Evolutionary conservation across 345 rosid species (phyloP), one percentile per base, ranked within the genome.

Genomic region (Sonneratia alba): DNA sequence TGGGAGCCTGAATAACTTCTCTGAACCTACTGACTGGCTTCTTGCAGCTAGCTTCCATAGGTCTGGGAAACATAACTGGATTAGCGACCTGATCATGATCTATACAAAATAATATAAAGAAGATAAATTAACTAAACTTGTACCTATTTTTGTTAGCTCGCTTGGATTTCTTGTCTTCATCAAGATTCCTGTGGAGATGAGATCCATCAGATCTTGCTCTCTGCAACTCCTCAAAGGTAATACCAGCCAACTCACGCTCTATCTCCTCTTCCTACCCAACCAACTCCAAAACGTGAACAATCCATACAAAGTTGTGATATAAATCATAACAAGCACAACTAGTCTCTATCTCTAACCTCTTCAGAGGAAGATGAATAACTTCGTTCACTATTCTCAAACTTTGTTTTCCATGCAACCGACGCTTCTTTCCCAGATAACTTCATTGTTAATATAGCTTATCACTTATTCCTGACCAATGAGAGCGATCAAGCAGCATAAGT

Each of bases 141-240:
- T 47, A 88, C 92, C 88, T 89, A 69, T 91, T 89, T 82, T 91
- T 89, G 78, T 91, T 91, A 22, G 88, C 89, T 51, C 97, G 88
- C 53, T 79, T 76, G 21, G 78, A 70, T 70, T 76, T 86, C 72
- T 81, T 85, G 77, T 78, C 90, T 73, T 67, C 67, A 66, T 42
- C 68, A 10, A 76, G 69, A 59, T 83, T 87, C 66, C 53, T 66
- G 21, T 68, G 71, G 71, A 78, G 80, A 7, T 80, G 81, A 56
- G 96, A 87, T 55, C 96, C 96, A 82, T 91, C 88, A 40, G 92
- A 84, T 4, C 85, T 82, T 49, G 89, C 82, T 73, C 81, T 85
- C 77, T 85, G 98, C 57, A 91, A 80, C 70, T 91, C 96, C 84
- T 79, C 98, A 18, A 94, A 90, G 3, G 97, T 88, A 47, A 85